Conservation (phyloP, 345 rosid genomes). For the Balakata baccata region DNA sequence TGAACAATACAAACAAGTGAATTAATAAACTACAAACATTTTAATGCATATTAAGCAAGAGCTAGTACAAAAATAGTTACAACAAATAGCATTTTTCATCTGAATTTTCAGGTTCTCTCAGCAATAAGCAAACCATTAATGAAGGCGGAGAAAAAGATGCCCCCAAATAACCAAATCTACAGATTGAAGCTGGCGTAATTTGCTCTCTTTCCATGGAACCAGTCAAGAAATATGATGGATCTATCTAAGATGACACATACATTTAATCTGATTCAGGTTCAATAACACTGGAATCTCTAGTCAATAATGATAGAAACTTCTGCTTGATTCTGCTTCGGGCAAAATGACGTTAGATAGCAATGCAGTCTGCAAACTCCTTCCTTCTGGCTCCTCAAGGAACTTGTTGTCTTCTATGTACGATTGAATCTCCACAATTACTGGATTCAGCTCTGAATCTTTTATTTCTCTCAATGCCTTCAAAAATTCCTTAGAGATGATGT, state of each 20-base stretch:
- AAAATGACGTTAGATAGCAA: conserved; percentile 43
- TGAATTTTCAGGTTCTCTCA: neutral
- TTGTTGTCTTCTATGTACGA: conserved; percentile 56
- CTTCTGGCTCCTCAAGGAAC: conserved; percentile 67
- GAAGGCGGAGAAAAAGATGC: neutral
- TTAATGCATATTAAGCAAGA: too few species aligned
- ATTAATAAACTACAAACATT: too few species aligned
- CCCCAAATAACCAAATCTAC: neutral
- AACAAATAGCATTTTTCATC: too few species aligned
- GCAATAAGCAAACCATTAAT: neutral
- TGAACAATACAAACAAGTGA: too few species aligned
- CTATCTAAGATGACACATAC: neutral
- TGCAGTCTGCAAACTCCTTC: conserved; percentile 43
- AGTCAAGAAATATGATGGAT: neutral
- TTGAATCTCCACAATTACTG: conserved; percentile 43
- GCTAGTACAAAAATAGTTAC: too few species aligned
- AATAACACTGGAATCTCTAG: neutral
- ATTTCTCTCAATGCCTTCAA: conserved; percentile 46
- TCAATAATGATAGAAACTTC: conserved; percentile 8
- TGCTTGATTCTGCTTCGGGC: conserved; percentile 30
- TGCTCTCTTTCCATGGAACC: neutral
- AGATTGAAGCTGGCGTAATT: neutral
- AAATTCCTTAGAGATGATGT: conserved; percentile 52
- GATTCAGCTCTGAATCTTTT: conserved; percentile 44
- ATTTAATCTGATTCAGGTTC: neutral